Base-by-base conservation (phyloP, 2,329 filamentous ascomycete genomes). In the Dactylonectria macrodidyma region DNA sequence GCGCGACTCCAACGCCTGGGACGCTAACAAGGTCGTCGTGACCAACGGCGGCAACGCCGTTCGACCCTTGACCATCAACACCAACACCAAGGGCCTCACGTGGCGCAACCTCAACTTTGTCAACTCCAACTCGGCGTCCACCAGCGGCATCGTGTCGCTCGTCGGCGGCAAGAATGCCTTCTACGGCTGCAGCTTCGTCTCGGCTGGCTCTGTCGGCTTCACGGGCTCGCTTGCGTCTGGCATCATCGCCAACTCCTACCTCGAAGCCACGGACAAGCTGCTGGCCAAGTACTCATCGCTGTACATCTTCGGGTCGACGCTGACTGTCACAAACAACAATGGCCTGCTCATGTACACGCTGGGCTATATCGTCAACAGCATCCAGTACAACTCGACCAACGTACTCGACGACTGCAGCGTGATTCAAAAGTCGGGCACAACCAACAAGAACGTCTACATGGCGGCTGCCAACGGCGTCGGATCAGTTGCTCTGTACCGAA, bases 181-280 rank as follows among this genome's bases (percentile, higher is more conserved):
- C 7, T 85, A 86, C 67, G 76, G 78, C n/a, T 85, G 83, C 48
- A 79, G 82, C 19, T 78, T 86, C 5, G 71, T 85, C 5, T 79
- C 82, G 6, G 78, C 80, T 0, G 82, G 84, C 14, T 62, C 65
- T 7, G 65, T 71, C 3, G 73, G 70, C 5, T 67, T 80, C 33
- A 76, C 75, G 6, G 75, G 77, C 1, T 74, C 64, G 8, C 69
- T 74, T 3, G 80, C 81, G 3, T 74, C 81, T 0, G 79, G 77
- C 1, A 69, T 86, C 30, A 78, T 86, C 26, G 82, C 82, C 9
- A 80, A 84, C 67, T 84, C 82, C 0, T 85, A 84, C 62, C 77
- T 86, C 9, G 82, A 85, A 65, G 83, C 81, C 2, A 68, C 77
- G 6, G 81, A 83, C 56, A 84, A 84, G 68, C 69, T 83, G 1